Evolutionary conservation across 2,329 filamentous ascomycete genomes (phyloP), one percentile per base, ranked within the genome.

Genomic region (Aspergillus sp.): DNA sequence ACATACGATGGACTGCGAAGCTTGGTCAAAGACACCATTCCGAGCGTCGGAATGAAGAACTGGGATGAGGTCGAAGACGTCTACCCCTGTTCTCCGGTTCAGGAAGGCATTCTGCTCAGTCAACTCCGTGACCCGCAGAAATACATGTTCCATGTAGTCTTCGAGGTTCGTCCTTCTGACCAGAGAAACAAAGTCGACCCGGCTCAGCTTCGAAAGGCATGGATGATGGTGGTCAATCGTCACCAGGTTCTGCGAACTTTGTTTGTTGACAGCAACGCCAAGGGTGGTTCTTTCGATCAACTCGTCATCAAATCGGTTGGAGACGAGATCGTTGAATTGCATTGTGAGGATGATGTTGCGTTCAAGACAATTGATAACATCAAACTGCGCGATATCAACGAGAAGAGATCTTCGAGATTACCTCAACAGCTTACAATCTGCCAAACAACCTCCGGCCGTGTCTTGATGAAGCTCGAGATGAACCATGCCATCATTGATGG

Each of bases 401-500:
- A 62, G 12, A 63, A 65, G 46, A 63, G 69, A 4, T 64, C 62
- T n/a, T 61, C 60, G 4, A 73, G 70, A 31, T 65, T 73, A 14
- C 70, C 70, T 1, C 74, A 78, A 20, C 73, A 75, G 47, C 29
- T 77, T 12, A 71, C 69, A 1, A 61, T 78, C 11, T 77, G 74
- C 61, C 69, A 65, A 31, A 73, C 72, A 4, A 53, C 64, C 7
- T 65, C 62, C 42, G 72, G 71, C 2, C 63, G 68, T 4, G 67
- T 77, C 0, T 56, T 76, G 0, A 60, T 75, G 39, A 75, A 76
- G 54, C 58, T 77, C 7, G 73, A 75, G 57, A 75, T 77, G 31
- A 76, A 74, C 51, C 74, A 77, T 57, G 72, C 73, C 7, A 69
- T 77, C 26, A 74, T 75, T 6, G 75, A 77, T 36, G 74, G 73